Percentiles rank a stretch among this genome's conserved stretches.
Conservation (phyloP, 1,284 basidiomycete genomes). For the Ceratobasidium sp. region DNA sequence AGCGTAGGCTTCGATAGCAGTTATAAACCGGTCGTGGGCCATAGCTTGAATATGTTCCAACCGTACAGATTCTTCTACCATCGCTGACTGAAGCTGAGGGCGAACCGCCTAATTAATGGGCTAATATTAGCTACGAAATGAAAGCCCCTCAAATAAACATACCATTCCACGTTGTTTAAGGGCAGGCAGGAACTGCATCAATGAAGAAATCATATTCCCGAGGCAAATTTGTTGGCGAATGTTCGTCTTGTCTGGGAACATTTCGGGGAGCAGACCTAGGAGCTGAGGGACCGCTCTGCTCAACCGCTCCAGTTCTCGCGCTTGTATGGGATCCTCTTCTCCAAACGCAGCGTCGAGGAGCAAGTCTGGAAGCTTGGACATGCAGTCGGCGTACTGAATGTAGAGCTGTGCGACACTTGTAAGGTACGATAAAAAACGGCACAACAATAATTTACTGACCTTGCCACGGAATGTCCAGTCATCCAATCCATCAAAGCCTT, state of each 20-base stretch:
- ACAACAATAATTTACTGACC: slow-evolving; percentile 61
- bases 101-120: slow-evolving; percentile 51
- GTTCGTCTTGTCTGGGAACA: slow-evolving; percentile 69
- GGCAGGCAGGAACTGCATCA: slow-evolving; percentile 73
- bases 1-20: slow-evolving; percentile 37
- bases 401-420: slow-evolving; percentile 64
- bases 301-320: slow-evolving; percentile 71
- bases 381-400: slow-evolving; percentile 76
- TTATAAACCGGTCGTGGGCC: slow-evolving; percentile 62
- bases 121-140: too few relatives aligned
- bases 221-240: slow-evolving; percentile 74
- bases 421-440: slow-evolving; percentile 6
- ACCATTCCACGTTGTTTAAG: slow-evolving; percentile 73
- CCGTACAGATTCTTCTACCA: slow-evolving; percentile 65
- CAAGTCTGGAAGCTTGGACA: slow-evolving; percentile 72
- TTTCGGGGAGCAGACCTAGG: slow-evolving; percentile 77
- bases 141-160: too few relatives aligned
- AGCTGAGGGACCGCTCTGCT: slow-evolving; percentile 73
- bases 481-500: slow-evolving; percentile 73
- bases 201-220: slow-evolving; percentile 75
- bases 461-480: slow-evolving; percentile 86
- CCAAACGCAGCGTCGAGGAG: slow-evolving; percentile 58
- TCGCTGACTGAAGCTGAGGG: slow-evolving; percentile 60
- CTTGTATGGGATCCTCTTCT: slow-evolving; percentile 63
- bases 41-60: slow-evolving; percentile 68